Percentiles rank a stretch among this genome's conserved stretches.
phyloP scores from a whole-genome alignment of 2,329 filamentous ascomycete species.

The Colletotrichum lini region DNA sequence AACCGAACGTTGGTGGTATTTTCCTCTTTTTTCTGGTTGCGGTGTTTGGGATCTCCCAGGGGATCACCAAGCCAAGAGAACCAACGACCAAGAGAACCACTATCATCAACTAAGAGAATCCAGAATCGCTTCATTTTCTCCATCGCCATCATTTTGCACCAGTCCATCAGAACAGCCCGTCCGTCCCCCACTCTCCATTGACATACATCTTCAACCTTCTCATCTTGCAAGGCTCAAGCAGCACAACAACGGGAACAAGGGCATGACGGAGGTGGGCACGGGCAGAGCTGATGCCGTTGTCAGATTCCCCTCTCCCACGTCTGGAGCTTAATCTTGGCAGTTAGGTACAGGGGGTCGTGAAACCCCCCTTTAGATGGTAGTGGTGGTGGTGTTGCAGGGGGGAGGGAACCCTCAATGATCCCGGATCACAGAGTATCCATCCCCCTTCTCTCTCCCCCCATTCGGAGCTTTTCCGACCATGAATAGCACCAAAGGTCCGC shows the following conservation, averaged over 20 bases:
- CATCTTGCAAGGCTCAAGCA: no score
- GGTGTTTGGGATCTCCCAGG: conserved; percentile 34
- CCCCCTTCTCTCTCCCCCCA: no score
- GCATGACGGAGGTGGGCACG: conserved; percentile 32
- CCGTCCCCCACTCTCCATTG: not conserved
- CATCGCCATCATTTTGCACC: not conserved
- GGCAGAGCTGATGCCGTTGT: conserved; percentile 26
- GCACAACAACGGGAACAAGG: not conserved
- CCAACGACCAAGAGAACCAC: not conserved
- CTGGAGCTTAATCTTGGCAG: conserved; percentile 40
- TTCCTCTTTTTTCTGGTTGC: not conserved
- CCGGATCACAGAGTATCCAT: no score
- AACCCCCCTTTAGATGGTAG: conserved; percentile 30
- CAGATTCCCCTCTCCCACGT: conserved; percentile 26
- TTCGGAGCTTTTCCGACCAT: no score
- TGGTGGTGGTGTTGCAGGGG: not conserved
- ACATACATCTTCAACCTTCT: no score
- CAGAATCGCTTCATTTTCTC: not conserved
- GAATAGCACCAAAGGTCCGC: no score
- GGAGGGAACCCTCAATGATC: no score
- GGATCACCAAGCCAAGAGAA: conserved; percentile 27
- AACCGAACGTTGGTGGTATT: not conserved
- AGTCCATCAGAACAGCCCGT: not conserved
- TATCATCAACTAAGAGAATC: not conserved
- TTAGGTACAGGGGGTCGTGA: conserved; percentile 40